Conservation (phyloP, 2,329 filamentous ascomycete species). For the Colletotrichum noveboracense region DNA sequence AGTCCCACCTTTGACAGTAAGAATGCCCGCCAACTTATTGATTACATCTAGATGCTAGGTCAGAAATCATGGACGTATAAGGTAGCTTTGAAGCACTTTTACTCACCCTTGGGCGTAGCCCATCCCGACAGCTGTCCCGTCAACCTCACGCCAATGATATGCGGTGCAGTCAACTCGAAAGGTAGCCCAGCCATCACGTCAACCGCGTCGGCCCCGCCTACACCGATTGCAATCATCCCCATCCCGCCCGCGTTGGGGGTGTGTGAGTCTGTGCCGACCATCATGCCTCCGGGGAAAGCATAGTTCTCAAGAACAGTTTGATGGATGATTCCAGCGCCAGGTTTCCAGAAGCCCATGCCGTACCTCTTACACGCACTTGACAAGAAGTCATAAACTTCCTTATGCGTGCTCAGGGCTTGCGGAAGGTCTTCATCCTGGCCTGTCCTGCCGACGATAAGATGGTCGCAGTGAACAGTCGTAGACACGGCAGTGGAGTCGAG, state of each 20-base stretch:
- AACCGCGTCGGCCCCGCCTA: slow-evolving; percentile 71
- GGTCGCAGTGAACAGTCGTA: slow-evolving; percentile 20
- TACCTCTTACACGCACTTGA: slow-evolving; percentile 94
- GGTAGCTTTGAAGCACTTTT: background rate
- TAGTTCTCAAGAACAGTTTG: slow-evolving; percentile 99
- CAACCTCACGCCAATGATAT: slow-evolving; percentile 77
- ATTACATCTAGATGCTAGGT: slow-evolving; percentile 59
- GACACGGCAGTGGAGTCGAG: slow-evolving; percentile 11
- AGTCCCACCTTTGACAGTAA: slow-evolving; percentile 81
- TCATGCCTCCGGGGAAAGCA: slow-evolving; percentile 95
- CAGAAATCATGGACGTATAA: background rate
- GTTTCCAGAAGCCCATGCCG: slow-evolving; percentile 99
- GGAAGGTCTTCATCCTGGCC: slow-evolving; percentile 4
- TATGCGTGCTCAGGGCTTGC: background rate
- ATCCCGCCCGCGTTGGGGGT: slow-evolving; percentile 97
- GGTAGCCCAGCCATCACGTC: slow-evolving; percentile 8
- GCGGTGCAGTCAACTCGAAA: slow-evolving; percentile 57
- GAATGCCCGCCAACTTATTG: slow-evolving; percentile 77
- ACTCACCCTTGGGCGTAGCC: slow-evolving; percentile 68
- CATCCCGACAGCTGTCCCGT: slow-evolving; percentile 75
- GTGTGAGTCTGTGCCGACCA: slow-evolving; percentile 98
- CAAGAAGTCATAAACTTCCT: slow-evolving; percentile 89
- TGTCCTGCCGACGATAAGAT: slow-evolving; percentile 4
- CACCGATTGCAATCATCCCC: slow-evolving; percentile 92
- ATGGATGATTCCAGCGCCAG: slow-evolving; percentile 98